phyloP scores from a whole-genome alignment of 768 basidiomycete genomes.

The Leucocoprinus birnbaumii region DNA sequence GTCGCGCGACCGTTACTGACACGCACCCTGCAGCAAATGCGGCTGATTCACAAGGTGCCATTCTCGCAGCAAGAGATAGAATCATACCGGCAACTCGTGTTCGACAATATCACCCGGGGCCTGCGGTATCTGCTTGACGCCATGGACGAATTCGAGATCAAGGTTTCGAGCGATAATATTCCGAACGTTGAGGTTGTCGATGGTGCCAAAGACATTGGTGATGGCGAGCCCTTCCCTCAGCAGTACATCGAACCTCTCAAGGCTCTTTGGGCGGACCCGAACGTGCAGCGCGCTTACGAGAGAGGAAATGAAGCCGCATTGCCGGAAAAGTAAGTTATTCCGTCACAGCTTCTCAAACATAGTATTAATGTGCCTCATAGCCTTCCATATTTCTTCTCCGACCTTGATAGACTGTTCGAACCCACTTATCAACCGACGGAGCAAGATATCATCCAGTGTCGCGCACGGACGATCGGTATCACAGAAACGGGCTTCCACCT shows the following conservation, averaged over 20 bases:
- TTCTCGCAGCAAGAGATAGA: constrained; percentile 85
- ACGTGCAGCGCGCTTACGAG: constrained; percentile 71
- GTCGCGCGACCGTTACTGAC: background rate
- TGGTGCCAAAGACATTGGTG: constrained; percentile 66
- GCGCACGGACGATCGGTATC: constrained; percentile 89
- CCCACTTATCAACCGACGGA: constrained; percentile 71
- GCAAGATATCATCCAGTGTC: constrained; percentile 84
- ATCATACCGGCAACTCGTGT: constrained; percentile 87
- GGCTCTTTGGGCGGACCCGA: constrained; percentile 73
- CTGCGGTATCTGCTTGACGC: constrained; percentile 81
- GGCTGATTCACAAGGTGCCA: constrained; percentile 85
- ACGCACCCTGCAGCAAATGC: constrained; percentile 75
- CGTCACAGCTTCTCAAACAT: background rate
- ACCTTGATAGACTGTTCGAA: constrained; percentile 78
- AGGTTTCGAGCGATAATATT: constrained; percentile 60
- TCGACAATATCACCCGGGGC: constrained; percentile 88
- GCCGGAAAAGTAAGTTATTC: constrained; percentile 76
- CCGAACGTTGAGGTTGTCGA: constrained; percentile 62
- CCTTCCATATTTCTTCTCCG: constrained; percentile 72
- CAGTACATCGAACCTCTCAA: constrained; percentile 66
- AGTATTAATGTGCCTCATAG: constrained; percentile 29
- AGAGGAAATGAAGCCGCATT: constrained; percentile 89
- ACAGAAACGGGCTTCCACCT: constrained; percentile 84
- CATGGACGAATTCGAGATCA: constrained; percentile 86
- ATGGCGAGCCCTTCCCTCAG: constrained; percentile 77